A percentile compares a stretch with the other conserved stretches of the same genome.
Conservation (phyloP, 2,329 filamentous ascomycete species). For the Penicillium sp. region DNA sequence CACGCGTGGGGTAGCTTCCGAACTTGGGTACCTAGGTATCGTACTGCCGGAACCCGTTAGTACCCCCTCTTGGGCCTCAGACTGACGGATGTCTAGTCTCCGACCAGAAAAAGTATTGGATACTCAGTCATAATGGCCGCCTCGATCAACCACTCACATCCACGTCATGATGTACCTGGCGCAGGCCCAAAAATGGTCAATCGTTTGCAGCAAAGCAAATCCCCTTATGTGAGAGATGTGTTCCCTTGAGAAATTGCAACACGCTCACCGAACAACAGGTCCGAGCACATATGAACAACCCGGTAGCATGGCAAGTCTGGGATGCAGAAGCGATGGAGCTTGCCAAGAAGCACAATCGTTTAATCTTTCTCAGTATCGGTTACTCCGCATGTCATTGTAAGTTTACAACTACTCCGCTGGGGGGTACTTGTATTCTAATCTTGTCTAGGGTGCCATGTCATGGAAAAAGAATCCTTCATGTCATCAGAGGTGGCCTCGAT, state of each 20-base stretch:
- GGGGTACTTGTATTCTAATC: constrained; percentile 16
- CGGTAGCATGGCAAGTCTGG: constrained; percentile 90
- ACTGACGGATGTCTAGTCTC: constrained; percentile 7
- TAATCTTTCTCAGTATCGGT: constrained; percentile 91
- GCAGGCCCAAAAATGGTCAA: constrained; percentile 50
- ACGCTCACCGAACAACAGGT: constrained; percentile 49
- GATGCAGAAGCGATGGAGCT: constrained; percentile 72
- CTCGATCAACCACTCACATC: constrained; percentile 30
- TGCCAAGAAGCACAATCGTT: constrained; percentile 77
- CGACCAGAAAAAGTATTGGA: background rate
- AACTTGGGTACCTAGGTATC: constrained; percentile 11
- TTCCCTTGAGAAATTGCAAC: background rate
- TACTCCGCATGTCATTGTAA: constrained; percentile 94
- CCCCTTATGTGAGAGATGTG: constrained; percentile 60
- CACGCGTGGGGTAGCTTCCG: constrained; percentile 17
- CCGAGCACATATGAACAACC: constrained; percentile 72
- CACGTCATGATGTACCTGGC: constrained; percentile 26
- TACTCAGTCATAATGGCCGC: constrained; percentile 26
- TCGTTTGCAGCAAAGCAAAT: constrained; percentile 60
- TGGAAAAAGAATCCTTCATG: constrained; percentile 88
- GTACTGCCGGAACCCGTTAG: constrained; percentile 20
- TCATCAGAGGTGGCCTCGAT: constrained; percentile 76
- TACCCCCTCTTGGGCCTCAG: constrained; percentile 12
- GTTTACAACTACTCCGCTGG: constrained; percentile 36
- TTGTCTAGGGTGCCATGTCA: constrained; percentile 74